These are phyloP conservation scores for Heterobasidion annosum DNA, from an alignment of 1,284 basidiomycete species.

Conservation along the genomic window DNA sequence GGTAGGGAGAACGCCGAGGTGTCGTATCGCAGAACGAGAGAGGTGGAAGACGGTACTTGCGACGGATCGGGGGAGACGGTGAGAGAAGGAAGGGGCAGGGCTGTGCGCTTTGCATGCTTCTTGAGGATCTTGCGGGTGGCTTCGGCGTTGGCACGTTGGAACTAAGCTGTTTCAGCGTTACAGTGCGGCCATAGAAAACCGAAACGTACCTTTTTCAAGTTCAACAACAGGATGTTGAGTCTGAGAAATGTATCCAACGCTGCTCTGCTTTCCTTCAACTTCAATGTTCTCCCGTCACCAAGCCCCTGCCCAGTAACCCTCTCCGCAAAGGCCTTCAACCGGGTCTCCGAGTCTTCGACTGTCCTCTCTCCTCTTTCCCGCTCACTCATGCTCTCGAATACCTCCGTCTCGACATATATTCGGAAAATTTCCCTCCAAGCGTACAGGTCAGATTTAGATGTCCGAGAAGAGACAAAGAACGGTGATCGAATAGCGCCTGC, in stretches of 20 bases:
- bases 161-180: constrained; percentile 21
- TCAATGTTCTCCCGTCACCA: constrained; percentile 50
- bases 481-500: constrained; percentile 25
- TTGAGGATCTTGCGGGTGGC: constrained; percentile 89
- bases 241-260: constrained; percentile 77
- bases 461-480: constrained; percentile 9
- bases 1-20: neutral
- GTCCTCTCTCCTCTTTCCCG: constrained; percentile 65
- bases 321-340: constrained; percentile 64
- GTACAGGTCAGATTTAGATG: constrained; percentile 61
- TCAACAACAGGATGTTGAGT: constrained; percentile 76
- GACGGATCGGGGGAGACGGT: constrained; percentile 2
- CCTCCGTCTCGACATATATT: constrained; percentile 80
- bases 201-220: constrained; percentile 67
- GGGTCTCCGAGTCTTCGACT: constrained; percentile 65
- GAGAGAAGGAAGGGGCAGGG: constrained; percentile 40
- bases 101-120: constrained; percentile 89
- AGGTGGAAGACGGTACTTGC: constrained; percentile 9
- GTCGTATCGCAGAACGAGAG: neutral
- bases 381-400: constrained; percentile 81
- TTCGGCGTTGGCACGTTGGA: constrained; percentile 82
- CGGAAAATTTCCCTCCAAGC: constrained; percentile 90
- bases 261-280: constrained; percentile 50
- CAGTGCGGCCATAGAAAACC: neutral
- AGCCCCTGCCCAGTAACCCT: constrained; percentile 57